Evolutionary conservation across 345 rosid genomes (phyloP).

Genomic region (Lepidium didymum): DNA sequence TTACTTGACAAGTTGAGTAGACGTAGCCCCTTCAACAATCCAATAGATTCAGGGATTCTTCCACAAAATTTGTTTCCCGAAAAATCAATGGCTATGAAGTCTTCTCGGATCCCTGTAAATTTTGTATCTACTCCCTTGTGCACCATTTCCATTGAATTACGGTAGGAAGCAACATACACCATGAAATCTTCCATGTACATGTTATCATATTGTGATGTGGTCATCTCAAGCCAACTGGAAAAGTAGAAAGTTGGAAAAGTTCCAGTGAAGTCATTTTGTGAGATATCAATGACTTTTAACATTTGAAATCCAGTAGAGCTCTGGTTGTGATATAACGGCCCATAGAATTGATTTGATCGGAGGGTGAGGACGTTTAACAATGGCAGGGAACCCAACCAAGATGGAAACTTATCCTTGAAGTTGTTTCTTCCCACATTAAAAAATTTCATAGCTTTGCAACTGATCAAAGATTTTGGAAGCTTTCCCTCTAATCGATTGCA

Average conservation of each 20-base stretch:
- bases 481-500: constrained; percentile 18
- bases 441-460: constrained; percentile 26
- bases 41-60: neutral
- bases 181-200: neutral
- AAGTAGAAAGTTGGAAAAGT: neutral
- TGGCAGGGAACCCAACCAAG: constrained; percentile 21
- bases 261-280: constrained; percentile 28
- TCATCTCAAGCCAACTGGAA: neutral
- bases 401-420: constrained; percentile 32
- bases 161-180: neutral
- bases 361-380: constrained; percentile 5
- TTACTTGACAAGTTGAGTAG: neutral
- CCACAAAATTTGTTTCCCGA: neutral
- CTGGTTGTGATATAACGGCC: constrained; percentile 10
- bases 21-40: neutral
- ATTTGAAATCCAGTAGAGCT: neutral
- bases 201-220: neutral
- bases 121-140: neutral
- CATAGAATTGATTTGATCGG: constrained; percentile 17
- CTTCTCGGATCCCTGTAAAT: neutral
- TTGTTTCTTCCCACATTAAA: constrained; percentile 30
- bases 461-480: neutral
- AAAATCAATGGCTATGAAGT: neutral
- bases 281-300: constrained; percentile 39
- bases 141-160: neutral